Evolutionary conservation across 768 basidiomycete species (phyloP), one percentile per base, ranked within the genome.

Genomic region (Tephrocybe sp.): DNA sequence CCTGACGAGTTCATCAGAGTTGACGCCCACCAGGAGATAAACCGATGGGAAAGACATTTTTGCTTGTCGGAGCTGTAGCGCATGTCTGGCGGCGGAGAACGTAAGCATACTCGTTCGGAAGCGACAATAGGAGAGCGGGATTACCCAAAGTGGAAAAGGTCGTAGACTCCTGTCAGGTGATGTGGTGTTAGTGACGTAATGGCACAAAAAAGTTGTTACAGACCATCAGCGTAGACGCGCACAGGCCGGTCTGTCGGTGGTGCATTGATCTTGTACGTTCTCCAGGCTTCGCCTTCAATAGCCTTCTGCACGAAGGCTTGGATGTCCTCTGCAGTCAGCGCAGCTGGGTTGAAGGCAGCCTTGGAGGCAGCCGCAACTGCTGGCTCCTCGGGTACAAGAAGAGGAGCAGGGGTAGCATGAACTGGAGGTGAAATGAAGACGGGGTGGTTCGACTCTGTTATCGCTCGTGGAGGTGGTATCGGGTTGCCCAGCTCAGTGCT

Each of bases 121-220:
- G 42, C 9, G 13, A 22, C 32, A 43, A 18, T 12, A 27, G 56
- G 43, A 36, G 25, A 30, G 49, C 37, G 5, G 26, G 65, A 80
- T 56, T 66, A 92, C 91, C 91, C 91, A 67, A 92, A 98, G 67
- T 98, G 96, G 70, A 98, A 96, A 44, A 99, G 78, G 69, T 99
- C 97, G 62, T 98, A 99, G 9, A 98, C 96, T 12, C 89, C 89
- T 91, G 60, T 49, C 45, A 62, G 57, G 60, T 62, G 60, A 65
- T 65, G 22, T 35, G 25, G 53, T 48, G 47, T 34, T 34, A 59
- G 58, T 65, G 66, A 69, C 64, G 68, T 67, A 63, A 43, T 34
- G 35, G 44, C n/a, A 49, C 35, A 54, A 32, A 38, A 41, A 37
- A 44, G 34, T 19, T n/a, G n/a, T 43, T 27, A 69, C 83, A 54